Evolutionary conservation across 2,329 filamentous ascomycete species (phyloP).

Genomic region (Epichloe amarillans): DNA sequence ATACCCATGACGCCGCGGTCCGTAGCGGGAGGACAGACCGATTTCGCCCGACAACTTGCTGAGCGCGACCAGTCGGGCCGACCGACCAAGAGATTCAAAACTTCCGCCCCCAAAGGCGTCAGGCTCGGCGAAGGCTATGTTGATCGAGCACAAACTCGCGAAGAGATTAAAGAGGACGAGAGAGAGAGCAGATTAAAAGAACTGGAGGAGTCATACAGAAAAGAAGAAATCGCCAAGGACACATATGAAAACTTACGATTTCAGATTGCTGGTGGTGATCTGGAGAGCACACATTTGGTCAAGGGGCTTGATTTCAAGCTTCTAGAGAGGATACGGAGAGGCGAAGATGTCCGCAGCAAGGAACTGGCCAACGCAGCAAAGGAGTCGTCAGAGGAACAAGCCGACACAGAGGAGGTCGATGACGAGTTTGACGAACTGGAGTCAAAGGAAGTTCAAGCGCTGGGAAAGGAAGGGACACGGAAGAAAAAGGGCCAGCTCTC

Average conservation of each 20-base stretch:
- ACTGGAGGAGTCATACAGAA: slow-evolving; percentile 68
- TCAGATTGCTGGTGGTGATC: slow-evolving; percentile 72
- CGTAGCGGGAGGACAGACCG: slow-evolving; percentile 38
- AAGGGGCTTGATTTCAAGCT: slow-evolving; percentile 86
- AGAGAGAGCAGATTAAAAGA: slow-evolving; percentile 57
- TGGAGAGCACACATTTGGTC: slow-evolving; percentile 70
- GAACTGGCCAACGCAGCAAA: slow-evolving; percentile 12
- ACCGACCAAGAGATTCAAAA: slow-evolving; percentile 60
- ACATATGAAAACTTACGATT: slow-evolving; percentile 64
- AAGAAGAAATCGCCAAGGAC: slow-evolving; percentile 68
- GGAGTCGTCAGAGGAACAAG: slow-evolving; percentile 15
- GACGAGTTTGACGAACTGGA: slow-evolving; percentile 51
- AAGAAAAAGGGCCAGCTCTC: slow-evolving; percentile 51
- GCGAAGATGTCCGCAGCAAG: slow-evolving; percentile 50
- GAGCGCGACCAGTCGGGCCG: slow-evolving; percentile 48
- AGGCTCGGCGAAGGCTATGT: slow-evolving; percentile 70
- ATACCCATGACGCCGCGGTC: slow-evolving; percentile 93
- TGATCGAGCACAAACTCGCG: slow-evolving; percentile 61
- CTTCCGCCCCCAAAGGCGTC: slow-evolving; percentile 69
- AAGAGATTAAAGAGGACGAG: slow-evolving; percentile 38
- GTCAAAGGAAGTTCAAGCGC: slow-evolving; percentile 37
- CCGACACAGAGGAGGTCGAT: slow-evolving; percentile 35
- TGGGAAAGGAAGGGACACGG: slow-evolving; percentile 35
- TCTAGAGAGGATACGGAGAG: slow-evolving; percentile 52
- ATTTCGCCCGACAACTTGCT: slow-evolving; percentile 76